These are phyloP conservation scores for Astragalus membranaceus DNA, from an alignment of 306 rosid species.

Conservation along the genomic window DNA sequence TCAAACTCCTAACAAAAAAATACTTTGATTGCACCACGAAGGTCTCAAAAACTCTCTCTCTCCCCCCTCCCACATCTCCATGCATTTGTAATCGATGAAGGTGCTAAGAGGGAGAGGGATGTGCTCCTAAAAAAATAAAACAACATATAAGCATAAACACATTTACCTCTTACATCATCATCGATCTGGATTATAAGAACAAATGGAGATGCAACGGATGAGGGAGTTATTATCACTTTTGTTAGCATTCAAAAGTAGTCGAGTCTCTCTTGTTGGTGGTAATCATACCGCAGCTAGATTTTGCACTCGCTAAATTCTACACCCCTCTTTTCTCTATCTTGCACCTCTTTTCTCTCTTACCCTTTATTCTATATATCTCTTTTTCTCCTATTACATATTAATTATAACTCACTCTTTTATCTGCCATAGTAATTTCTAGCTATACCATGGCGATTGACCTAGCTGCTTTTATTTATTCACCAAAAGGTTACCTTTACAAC, in stretches of 20 bases:
- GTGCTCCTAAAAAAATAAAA: background rate
- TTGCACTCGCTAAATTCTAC: conserved; percentile 52
- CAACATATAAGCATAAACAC: background rate
- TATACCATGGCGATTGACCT: conserved; percentile 32
- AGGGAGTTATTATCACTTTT: conserved; percentile 50
- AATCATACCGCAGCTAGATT: conserved; percentile 84
- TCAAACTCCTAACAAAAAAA: background rate
- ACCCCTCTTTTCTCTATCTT: background rate
- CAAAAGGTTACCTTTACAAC: background rate
- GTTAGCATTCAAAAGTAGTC: conserved; percentile 32
- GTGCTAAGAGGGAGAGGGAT: background rate
- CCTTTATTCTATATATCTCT: background rate
- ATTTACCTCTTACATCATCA: background rate
- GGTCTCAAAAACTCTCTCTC: conserved; percentile 8
- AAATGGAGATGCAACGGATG: conserved; percentile 63
- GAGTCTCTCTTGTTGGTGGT: conserved; percentile 70
- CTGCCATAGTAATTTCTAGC: background rate
- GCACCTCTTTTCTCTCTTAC: background rate
- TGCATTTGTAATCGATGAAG: conserved; percentile 24
- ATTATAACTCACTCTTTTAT: background rate
- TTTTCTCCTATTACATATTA: background rate
- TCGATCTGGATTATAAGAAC: conserved; percentile 27
- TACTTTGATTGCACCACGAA: background rate
- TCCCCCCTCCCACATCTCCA: conserved; percentile 25
- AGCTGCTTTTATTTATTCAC: background rate